Conservation (phyloP, 2,329 filamentous ascomycete species). For the Fusarium neocosmosporiellum region DNA sequence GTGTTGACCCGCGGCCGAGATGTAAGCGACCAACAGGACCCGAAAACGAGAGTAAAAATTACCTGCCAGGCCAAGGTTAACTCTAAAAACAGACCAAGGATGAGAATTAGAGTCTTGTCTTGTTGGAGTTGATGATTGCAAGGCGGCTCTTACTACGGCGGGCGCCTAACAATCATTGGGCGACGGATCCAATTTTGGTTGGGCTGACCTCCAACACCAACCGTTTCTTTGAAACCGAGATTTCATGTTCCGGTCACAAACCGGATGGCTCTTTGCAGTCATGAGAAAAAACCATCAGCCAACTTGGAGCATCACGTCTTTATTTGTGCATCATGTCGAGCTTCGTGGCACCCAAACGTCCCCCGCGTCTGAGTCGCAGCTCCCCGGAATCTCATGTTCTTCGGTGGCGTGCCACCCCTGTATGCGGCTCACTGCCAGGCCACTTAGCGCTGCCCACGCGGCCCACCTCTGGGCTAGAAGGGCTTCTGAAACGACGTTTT, state of each 20-base stretch:
- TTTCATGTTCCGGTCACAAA: not conserved
- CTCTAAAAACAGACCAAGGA: not conserved
- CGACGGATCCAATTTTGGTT: not conserved
- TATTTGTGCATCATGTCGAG: not conserved
- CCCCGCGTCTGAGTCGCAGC: not conserved
- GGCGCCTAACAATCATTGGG: not conserved
- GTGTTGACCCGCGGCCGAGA: not conserved
- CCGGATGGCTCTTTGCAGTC: not conserved
- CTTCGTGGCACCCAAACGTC: not conserved
- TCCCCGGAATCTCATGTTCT: not conserved
- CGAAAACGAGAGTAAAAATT: slow-evolving; percentile 7
- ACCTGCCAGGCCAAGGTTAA: not conserved
- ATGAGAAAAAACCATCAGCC: not conserved
- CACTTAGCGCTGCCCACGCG: slow-evolving; percentile 17
- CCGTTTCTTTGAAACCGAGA: not conserved
- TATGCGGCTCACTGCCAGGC: not conserved
- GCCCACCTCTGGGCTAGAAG: slow-evolving; percentile 4
- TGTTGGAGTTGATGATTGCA: no score
- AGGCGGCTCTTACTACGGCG: not conserved
- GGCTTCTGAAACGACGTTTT: slow-evolving; percentile 41
- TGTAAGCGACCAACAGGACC: slow-evolving; percentile 16
- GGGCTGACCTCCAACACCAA: not conserved
- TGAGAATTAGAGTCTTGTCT: no score
- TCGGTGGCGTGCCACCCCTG: not conserved
- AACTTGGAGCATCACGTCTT: not conserved